Evolutionary conservation across 139 green algal genomes (phyloP).

Genomic region (Coccomyxa sp.): DNA sequence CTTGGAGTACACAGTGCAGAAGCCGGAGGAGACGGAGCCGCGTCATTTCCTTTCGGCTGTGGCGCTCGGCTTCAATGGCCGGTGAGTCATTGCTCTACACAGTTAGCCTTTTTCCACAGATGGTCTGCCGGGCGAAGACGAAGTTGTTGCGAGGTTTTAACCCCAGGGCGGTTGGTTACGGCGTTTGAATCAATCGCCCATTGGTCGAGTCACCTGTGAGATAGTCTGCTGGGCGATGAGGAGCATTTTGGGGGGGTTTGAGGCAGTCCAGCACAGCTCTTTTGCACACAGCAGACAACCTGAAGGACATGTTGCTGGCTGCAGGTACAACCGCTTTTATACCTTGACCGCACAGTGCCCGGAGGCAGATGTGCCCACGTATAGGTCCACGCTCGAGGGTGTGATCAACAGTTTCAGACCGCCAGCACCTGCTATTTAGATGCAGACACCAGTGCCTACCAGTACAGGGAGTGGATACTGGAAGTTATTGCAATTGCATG

Average conservation of each 20-base stretch:
- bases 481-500: too few relatives aligned
- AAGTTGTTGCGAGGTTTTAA: background rate
- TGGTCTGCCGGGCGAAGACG: background rate
- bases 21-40: constrained; percentile 24
- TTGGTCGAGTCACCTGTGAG: background rate
- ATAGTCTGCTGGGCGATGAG: background rate
- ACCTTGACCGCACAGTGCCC: constrained; percentile 35
- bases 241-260: background rate
- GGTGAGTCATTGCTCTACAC: background rate
- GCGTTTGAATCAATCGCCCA: background rate
- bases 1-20: constrained; percentile 44
- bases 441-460: background rate
- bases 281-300: background rate
- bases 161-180: background rate
- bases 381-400: background rate
- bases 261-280: background rate
- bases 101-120: background rate
- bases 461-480: too few relatives aligned
- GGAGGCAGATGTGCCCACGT: constrained; percentile 10
- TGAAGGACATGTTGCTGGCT: background rate
- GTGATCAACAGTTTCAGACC: constrained; percentile 13
- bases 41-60: constrained; percentile 29
- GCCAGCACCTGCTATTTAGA: constrained; percentile 3
- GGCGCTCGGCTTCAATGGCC: constrained; percentile 35
- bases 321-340: constrained; percentile 45